Conservation (phyloP, 495 filamentous ascomycete species). For the Diplogelasinospora grovesii region DNA sequence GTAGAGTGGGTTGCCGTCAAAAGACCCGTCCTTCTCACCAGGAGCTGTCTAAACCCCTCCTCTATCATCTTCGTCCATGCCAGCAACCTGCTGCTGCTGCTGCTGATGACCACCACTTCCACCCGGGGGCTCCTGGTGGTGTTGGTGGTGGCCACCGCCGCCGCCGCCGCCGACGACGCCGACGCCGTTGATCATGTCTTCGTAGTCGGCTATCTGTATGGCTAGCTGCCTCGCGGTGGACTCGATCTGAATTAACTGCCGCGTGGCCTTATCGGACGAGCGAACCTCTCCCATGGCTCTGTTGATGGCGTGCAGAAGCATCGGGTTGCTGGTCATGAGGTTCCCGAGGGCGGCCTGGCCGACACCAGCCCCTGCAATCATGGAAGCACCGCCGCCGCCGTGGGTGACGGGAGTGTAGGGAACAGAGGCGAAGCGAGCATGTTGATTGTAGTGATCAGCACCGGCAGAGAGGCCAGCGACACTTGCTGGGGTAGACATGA, state of each 20-base stretch:
- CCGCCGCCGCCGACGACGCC: too few relatives aligned
- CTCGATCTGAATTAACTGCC: slow-evolving; percentile 37
- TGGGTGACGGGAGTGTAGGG: slow-evolving; percentile 9
- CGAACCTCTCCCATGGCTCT: slow-evolving; percentile 36
- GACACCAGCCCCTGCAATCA: slow-evolving; percentile 7
- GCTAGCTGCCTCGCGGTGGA: slow-evolving; percentile 38
- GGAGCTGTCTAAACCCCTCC: too few relatives aligned
- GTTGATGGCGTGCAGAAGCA: slow-evolving; percentile 31
- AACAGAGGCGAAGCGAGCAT: slow-evolving; percentile 12
- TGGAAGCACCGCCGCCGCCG: too few relatives aligned
- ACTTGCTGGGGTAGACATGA: slow-evolving; percentile 9
- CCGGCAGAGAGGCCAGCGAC: slow-evolving; percentile 22
- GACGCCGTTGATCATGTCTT: slow-evolving; percentile 25
- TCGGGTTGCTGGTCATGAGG: slow-evolving; percentile 28
- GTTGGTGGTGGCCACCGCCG: too few relatives aligned
- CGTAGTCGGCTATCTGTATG: slow-evolving; percentile 35
- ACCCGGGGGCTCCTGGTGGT: too few relatives aligned
- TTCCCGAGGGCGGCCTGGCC: slow-evolving; percentile 16
- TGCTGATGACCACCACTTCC: too few relatives aligned
- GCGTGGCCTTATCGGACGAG: slow-evolving; percentile 30
- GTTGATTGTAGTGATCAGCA: slow-evolving; percentile 11
- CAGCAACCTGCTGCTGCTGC: too few relatives aligned
- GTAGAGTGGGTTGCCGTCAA: too few relatives aligned
- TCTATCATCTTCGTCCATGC: too few relatives aligned
- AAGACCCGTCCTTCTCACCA: too few relatives aligned